These are phyloP conservation scores for Saposhnikovia divaricata DNA, from an alignment of 129 eudicot genomes.

Conservation along the genomic window DNA sequence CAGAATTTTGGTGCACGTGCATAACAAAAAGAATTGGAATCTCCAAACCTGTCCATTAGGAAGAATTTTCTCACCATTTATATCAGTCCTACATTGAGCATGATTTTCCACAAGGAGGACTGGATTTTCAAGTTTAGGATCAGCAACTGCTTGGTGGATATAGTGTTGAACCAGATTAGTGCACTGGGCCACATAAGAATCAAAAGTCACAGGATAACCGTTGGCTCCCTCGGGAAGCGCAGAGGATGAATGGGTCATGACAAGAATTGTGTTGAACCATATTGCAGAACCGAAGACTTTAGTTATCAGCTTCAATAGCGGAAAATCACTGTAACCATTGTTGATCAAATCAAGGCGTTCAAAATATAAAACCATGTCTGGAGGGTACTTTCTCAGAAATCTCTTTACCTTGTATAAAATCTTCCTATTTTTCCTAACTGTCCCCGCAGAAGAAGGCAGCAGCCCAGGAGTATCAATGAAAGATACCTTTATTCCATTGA, in stretches of 20 bases:
- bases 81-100: constrained; percentile 51
- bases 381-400: constrained; percentile 49
- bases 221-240: constrained; percentile 77
- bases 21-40: constrained; percentile 58
- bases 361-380: constrained; percentile 78
- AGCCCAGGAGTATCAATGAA: constrained; percentile 95
- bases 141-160: constrained; percentile 74
- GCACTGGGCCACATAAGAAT: constrained; percentile 57
- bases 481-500: constrained; percentile 60
- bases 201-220: constrained; percentile 69
- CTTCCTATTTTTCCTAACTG: constrained; percentile 51
- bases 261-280: constrained; percentile 96
- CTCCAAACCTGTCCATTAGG: constrained; percentile 91
- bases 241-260: constrained; percentile 83
- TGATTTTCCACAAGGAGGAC: constrained; percentile 85
- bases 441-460: constrained; percentile 49
- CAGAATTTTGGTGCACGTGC: constrained; percentile 80
- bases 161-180: constrained; percentile 63
- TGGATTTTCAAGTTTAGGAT: constrained; percentile 75
- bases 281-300: constrained; percentile 77
- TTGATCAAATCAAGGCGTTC: constrained; percentile 74
- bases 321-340: constrained; percentile 58
- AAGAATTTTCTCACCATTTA: constrained; percentile 65
- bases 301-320: constrained; percentile 65
- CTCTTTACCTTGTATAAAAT: constrained; percentile 56